Base-by-base conservation (phyloP, 768 basidiomycete species). In the Suillus weaverae region DNA sequence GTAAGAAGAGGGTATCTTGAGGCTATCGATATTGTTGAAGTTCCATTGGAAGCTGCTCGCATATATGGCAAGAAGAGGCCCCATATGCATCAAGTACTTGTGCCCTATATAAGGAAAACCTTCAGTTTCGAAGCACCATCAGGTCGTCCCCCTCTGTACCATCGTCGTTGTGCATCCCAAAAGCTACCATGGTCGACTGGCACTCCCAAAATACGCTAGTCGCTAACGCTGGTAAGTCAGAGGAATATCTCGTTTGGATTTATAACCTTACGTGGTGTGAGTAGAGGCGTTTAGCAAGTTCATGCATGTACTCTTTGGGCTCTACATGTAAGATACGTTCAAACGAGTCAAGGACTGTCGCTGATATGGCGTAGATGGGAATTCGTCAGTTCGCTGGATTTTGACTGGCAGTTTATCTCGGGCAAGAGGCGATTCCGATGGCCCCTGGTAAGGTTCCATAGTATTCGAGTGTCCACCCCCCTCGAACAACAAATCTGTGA, bases 331-430 rank as follows among this genome's bases (percentile, higher is more conserved):
- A 64, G 84, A 78, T 48, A 41, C 50, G n/a, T 38, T 54, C 48
- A 39, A 20, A n/a, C 13, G 22, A 26, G n/a, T 46, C 32, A 41
- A 22, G 32, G 51, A 43, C 4, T 41, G 26, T 53, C 67, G 59
- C 62, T 66, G 66, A 71, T 54, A 48, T 63, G 50, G 35, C 57
- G 64, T 67, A 89, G 88, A 56, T 90, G 89, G 88, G 89, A 90
- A 73, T 87, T 86, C 77, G 80, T 83, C 67, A 84, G 83, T 11
- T 87, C 87, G 30, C 72, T 89, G 63, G 70, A 80, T 64, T 90
- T 89, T 68, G 89, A 90, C 73, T 89, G 85, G 85, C 78, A 85
- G 64, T 85, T 83, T 67, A 68, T 90, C 67, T 77, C 81, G 14
- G 80, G 88, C 50, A 82, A 82, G 74, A 85, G 83, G 68, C 78